Conservation (phyloP, 805 yeast genomes). For the Deakozyma indianensis region DNA sequence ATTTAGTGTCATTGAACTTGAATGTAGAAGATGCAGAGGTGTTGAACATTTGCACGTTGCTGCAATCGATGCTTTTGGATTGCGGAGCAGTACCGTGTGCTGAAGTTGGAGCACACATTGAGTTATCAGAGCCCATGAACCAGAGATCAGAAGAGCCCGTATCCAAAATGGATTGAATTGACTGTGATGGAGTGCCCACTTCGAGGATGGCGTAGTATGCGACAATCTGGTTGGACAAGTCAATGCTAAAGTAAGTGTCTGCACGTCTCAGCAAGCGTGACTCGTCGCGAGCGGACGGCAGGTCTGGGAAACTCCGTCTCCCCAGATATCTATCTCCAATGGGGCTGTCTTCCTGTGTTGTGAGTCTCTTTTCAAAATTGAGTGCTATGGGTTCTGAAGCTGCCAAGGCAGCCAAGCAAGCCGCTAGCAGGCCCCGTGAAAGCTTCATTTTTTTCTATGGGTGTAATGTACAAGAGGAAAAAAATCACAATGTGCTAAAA, state of each 20-base stretch:
- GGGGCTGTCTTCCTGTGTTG: not conserved
- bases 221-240: slow-evolving; percentile 6
- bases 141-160: slow-evolving; percentile 65
- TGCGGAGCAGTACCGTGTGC: not conserved
- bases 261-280: not conserved
- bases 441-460: not conserved
- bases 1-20: slow-evolving; percentile 3
- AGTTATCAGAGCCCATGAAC: slow-evolving; percentile 24
- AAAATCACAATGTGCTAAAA: too few species aligned
- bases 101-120: slow-evolving; percentile 6
- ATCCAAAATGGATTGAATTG: slow-evolving; percentile 41
- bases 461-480: too few species aligned
- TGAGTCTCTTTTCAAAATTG: too few species aligned
- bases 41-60: not conserved
- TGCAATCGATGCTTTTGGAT: not conserved
- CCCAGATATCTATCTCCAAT: not conserved
- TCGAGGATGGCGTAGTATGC: slow-evolving; percentile 16
- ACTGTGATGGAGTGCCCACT: slow-evolving; percentile 40
- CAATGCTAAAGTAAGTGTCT: not conserved
- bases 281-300: not conserved
- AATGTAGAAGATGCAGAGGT: not conserved
- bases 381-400: not conserved
- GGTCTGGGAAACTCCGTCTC: not conserved
- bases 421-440: not conserved
- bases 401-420: not conserved